A percentile compares a stretch with the other conserved stretches of the same genome.
phyloP scores from a whole-genome alignment of 2,329 filamentous ascomycete genomes.

The Aspergillus sp. region DNA sequence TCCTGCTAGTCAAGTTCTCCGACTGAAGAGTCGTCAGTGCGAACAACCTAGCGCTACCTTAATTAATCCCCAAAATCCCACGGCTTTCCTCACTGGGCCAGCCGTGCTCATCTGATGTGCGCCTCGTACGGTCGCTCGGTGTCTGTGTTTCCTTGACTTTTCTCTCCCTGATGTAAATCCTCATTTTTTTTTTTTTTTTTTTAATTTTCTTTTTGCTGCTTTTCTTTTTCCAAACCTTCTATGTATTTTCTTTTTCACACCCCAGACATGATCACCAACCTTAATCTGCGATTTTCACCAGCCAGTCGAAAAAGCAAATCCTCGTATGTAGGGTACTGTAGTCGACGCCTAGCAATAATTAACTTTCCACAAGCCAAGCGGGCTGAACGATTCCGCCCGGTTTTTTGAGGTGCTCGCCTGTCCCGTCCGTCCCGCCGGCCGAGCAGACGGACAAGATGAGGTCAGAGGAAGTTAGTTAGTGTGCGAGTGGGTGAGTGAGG shows the following conservation, averaged over 20 bases:
- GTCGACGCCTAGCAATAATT: background rate
- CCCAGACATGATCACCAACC: conserved; percentile 11
- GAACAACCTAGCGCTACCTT: too few relatives aligned
- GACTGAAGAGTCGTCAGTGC: background rate
- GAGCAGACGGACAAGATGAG: background rate
- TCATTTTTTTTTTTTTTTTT: background rate
- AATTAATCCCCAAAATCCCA: too few relatives aligned
- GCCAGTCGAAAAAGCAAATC: background rate
- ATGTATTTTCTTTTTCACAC: background rate
- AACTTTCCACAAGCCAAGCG: background rate
- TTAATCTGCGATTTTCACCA: conserved; percentile 8
- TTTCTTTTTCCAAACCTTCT: background rate
- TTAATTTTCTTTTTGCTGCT: too few relatives aligned
- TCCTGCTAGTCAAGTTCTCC: background rate
- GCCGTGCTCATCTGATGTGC: conserved; percentile 2
- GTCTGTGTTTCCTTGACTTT: background rate
- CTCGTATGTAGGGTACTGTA: too few relatives aligned
- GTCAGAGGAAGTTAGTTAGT: background rate
- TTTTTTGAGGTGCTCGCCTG: too few relatives aligned
- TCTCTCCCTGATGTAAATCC: background rate
- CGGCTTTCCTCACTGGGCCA: conserved; percentile 16
- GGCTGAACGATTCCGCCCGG: too few relatives aligned
- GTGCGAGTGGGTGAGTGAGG: too few relatives aligned
- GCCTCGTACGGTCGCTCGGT: background rate
- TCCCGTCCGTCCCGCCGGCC: too few relatives aligned